Percentiles rank a stretch among this genome's conserved stretches.
These are phyloP conservation scores for Gossypium rotundifolium DNA, from an alignment of 345 rosid genomes.

Conservation along the genomic window DNA sequence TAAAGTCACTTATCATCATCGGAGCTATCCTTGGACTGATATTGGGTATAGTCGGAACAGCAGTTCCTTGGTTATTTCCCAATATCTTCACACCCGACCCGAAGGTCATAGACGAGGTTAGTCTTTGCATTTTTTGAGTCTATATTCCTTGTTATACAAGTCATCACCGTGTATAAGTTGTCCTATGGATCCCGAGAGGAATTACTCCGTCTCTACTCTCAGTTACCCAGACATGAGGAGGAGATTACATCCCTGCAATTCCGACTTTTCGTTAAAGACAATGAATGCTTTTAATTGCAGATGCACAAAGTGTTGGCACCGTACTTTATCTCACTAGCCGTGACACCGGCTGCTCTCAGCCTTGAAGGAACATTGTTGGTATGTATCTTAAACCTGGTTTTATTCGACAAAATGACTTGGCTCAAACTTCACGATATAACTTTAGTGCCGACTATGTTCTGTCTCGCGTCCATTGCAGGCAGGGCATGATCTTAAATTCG, in stretches of 20 bases:
- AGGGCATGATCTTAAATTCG: constrained; percentile 47
- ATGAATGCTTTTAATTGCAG: constrained; percentile 30
- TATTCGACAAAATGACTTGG: too few species aligned
- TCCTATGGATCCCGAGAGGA: background rate
- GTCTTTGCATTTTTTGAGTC: background rate
- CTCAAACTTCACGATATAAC: background rate
- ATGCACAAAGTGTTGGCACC: constrained; percentile 74
- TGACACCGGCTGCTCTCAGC: constrained; percentile 61
- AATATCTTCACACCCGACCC: constrained; percentile 60
- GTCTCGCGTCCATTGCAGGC: constrained; percentile 32
- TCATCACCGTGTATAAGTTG: background rate
- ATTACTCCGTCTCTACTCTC: background rate
- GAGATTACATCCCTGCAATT: background rate
- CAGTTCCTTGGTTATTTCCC: constrained; percentile 69
- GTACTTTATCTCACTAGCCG: constrained; percentile 54
- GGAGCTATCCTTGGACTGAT: constrained; percentile 53
- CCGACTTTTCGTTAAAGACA: background rate
- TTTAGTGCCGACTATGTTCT: background rate
- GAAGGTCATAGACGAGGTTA: constrained; percentile 53
- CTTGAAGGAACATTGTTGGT: constrained; percentile 89
- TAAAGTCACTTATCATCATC: constrained; percentile 66
- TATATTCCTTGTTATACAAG: background rate
- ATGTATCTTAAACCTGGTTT: background rate
- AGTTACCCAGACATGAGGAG: background rate
- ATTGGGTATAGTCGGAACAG: constrained; percentile 52